phyloP scores from a whole-genome alignment of 257 asterid genomes.

The Voacanga thouarsii region DNA sequence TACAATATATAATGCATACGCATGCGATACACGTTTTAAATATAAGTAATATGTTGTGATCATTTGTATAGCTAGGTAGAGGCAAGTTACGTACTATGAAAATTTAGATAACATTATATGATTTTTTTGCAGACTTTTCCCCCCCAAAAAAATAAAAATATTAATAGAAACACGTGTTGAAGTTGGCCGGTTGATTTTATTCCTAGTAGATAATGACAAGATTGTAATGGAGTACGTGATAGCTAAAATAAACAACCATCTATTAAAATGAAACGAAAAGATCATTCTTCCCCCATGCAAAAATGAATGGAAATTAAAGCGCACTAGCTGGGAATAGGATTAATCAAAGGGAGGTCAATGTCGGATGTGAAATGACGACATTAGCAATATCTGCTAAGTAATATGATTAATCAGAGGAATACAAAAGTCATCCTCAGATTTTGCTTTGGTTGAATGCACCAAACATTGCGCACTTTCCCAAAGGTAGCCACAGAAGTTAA shows the following conservation, averaged over 20 bases:
- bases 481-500: not conserved
- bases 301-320: slow-evolving; percentile 21
- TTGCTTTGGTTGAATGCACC: not conserved
- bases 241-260: slow-evolving; percentile 3
- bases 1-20: no score
- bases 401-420: not conserved
- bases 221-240: slow-evolving; percentile 1
- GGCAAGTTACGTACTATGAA: no score
- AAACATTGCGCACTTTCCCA: not conserved
- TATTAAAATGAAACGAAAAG: no score
- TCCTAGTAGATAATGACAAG: not conserved
- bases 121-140: no score
- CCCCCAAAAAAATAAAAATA: no score
- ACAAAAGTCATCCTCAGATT: not conserved
- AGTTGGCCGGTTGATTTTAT: no score
- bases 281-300: slow-evolving; percentile 14
- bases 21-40: no score
- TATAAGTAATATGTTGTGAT: no score
- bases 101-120: no score
- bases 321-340: not conserved
- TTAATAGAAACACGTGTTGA: no score
- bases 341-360: not conserved
- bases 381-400: no score
- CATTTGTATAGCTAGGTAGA: no score
- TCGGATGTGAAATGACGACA: slow-evolving; percentile 1